Evolutionary conservation across 2,329 filamentous ascomycete species (phyloP).

Genomic region (Chaetothyriales sp.): DNA sequence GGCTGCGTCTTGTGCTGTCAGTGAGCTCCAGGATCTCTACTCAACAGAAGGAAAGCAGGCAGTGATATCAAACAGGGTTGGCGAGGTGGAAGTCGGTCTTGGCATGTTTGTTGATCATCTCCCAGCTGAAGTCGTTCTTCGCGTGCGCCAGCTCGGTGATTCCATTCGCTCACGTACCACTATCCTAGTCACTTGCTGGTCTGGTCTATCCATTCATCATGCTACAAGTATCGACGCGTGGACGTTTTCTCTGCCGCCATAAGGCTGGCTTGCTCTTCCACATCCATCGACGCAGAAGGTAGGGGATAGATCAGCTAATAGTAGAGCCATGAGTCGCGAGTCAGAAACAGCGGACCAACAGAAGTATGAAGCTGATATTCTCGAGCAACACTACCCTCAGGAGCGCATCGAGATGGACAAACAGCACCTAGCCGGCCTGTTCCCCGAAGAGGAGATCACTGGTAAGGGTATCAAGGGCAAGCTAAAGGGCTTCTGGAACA

Average conservation of each 20-base stretch:
- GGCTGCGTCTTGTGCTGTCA: neutral
- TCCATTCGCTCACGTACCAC: neutral
- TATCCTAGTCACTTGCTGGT: neutral
- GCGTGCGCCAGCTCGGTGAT: neutral
- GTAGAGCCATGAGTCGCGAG: neutral
- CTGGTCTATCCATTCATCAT: neutral
- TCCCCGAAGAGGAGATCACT: neutral
- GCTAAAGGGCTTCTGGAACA: slow-evolving; percentile 10
- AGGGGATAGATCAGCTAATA: neutral
- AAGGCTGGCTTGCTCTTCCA: neutral
- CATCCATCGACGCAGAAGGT: neutral
- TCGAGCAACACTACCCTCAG: slow-evolving; percentile 4
- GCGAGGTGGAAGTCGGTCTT: neutral
- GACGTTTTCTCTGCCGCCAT: neutral
- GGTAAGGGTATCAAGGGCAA: slow-evolving; percentile 3
- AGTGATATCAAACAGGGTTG: neutral
- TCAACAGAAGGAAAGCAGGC: neutral
- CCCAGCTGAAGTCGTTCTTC: neutral
- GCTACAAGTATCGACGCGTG: neutral
- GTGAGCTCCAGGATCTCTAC: neutral
- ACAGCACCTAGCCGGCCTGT: neutral
- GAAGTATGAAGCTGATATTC: slow-evolving; percentile 6
- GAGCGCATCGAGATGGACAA: neutral
- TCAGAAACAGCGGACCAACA: slow-evolving; percentile 7
- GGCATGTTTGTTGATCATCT: neutral